Percentiles rank a stretch among this genome's conserved stretches.
These are phyloP conservation scores for Mastigamoeba balamuthi DNA, from an alignment of 78 protist species.

Conservation along the genomic window DNA sequence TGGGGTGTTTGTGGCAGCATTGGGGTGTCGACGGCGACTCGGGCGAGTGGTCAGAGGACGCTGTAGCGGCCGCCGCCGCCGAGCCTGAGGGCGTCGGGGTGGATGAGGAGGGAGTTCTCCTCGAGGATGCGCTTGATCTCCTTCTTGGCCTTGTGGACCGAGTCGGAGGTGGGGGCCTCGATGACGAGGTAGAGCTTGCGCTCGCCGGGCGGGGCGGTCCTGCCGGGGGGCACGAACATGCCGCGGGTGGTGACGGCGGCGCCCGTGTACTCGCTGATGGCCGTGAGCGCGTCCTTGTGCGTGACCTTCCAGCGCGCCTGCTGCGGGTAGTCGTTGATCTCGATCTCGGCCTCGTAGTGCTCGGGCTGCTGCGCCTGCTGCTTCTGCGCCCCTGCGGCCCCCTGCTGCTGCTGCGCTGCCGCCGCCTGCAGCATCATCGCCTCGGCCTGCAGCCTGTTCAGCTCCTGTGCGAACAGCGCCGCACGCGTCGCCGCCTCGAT, in stretches of 20 bases:
- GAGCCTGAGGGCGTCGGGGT: neutral
- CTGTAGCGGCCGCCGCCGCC: neutral
- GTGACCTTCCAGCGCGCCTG: conserved; percentile 67
- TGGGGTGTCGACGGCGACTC: no score
- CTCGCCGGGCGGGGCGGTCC: conserved; percentile 50
- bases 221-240: conserved; percentile 56
- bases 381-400: neutral
- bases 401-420: neutral
- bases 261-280: conserved; percentile 35
- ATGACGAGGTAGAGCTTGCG: conserved; percentile 62
- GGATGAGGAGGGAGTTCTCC: conserved; percentile 1
- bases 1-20: no score
- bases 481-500: neutral
- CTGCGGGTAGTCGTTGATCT: conserved; percentile 89
- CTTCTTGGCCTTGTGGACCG: conserved; percentile 35
- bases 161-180: conserved; percentile 52
- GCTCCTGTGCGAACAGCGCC: conserved; percentile 15
- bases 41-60: no score
- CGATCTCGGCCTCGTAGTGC: conserved; percentile 69
- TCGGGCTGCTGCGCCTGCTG: neutral
- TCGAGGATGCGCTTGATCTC: conserved; percentile 56
- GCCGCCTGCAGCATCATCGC: neutral
- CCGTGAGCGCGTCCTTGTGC: conserved; percentile 32
- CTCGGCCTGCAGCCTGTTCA: conserved; percentile 3
- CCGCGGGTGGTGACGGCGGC: conserved; percentile 65